A percentile compares a stretch with the other conserved stretches of the same genome.
Evolutionary conservation across 768 basidiomycete species (phyloP).

Genomic region (Leccinum olivaceopallidum): DNA sequence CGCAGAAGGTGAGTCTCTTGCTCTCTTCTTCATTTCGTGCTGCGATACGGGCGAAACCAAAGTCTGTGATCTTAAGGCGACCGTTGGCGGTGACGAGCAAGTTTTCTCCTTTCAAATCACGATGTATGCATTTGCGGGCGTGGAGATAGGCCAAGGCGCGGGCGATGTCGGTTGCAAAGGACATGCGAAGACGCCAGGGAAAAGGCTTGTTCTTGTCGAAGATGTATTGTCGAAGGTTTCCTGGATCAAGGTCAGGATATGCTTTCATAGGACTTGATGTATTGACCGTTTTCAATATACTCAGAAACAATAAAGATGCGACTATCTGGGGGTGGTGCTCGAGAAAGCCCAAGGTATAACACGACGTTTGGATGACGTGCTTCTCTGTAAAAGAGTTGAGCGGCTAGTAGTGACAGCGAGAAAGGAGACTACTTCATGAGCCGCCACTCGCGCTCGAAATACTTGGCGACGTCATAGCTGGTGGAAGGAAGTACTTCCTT

Average conservation of each 20-base stretch:
- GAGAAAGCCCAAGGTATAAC: constrained; percentile 87
- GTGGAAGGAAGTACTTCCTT: constrained; percentile 93
- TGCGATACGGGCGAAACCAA: constrained; percentile 95
- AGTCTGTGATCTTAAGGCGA: constrained; percentile 97
- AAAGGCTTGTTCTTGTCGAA: constrained; percentile 80
- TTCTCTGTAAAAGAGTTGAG: constrained; percentile 46
- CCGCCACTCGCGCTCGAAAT: constrained; percentile 98
- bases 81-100: constrained; percentile 93
- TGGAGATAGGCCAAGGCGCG: constrained; percentile 97
- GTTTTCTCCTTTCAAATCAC: constrained; percentile 97
- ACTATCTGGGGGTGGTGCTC: constrained; percentile 71
- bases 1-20: constrained; percentile 82
- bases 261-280: background rate
- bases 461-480: constrained; percentile 94
- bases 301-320: constrained; percentile 96
- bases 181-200: constrained; percentile 91
- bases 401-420: background rate
- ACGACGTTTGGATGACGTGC: constrained; percentile 92
- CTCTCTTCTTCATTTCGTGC: constrained; percentile 89
- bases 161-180: constrained; percentile 93
- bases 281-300: constrained; percentile 78
- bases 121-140: constrained; percentile 85
- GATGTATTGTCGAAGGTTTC: constrained; percentile 88
- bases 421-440: constrained; percentile 72
- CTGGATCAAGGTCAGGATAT: constrained; percentile 17